phyloP scores from a whole-genome alignment of 106 monocot genomes.

The Amphibolis antarctica region DNA sequence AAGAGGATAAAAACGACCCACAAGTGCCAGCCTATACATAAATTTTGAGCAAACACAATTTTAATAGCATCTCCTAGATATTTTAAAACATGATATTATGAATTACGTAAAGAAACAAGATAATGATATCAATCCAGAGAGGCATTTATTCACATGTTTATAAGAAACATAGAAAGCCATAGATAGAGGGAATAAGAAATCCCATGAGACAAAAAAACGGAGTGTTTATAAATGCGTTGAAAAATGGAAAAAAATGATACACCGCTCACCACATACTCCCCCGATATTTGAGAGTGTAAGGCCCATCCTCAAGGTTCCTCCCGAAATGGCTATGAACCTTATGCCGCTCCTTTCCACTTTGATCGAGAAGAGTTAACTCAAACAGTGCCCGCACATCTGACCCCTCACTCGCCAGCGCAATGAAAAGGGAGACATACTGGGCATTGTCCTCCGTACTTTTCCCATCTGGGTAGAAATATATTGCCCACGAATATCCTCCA shows the following conservation, averaged over 20 bases:
- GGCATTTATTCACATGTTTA: too few relatives aligned
- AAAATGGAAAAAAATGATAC: neutral
- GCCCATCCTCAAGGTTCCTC: slow-evolving; percentile 21
- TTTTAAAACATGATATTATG: too few relatives aligned
- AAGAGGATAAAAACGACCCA: too few relatives aligned
- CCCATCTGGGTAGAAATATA: slow-evolving; percentile 24
- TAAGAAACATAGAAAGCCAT: too few relatives aligned
- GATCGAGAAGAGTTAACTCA: slow-evolving; percentile 22
- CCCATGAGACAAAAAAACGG: too few relatives aligned
- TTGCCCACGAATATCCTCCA: slow-evolving; percentile 25
- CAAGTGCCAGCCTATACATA: too few relatives aligned
- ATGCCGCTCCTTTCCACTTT: slow-evolving; percentile 22
- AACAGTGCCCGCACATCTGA: slow-evolving; percentile 25
- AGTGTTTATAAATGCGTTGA: too few relatives aligned
- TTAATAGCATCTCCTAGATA: too few relatives aligned
- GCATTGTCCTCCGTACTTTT: slow-evolving; percentile 26
- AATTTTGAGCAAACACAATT: too few relatives aligned
- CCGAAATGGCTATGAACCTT: slow-evolving; percentile 29
- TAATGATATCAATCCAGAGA: too few relatives aligned
- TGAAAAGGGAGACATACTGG: slow-evolving; percentile 21
- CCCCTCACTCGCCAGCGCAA: slow-evolving; percentile 24
- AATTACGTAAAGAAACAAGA: too few relatives aligned
- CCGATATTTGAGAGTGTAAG: slow-evolving; percentile 24
- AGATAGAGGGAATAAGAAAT: too few relatives aligned
- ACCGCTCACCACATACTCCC: slow-evolving; percentile 27